Evolutionary conservation across 2,329 filamentous ascomycete genomes (phyloP), one percentile per base, ranked within the genome.

Genomic region (Fusarium sp.): DNA sequence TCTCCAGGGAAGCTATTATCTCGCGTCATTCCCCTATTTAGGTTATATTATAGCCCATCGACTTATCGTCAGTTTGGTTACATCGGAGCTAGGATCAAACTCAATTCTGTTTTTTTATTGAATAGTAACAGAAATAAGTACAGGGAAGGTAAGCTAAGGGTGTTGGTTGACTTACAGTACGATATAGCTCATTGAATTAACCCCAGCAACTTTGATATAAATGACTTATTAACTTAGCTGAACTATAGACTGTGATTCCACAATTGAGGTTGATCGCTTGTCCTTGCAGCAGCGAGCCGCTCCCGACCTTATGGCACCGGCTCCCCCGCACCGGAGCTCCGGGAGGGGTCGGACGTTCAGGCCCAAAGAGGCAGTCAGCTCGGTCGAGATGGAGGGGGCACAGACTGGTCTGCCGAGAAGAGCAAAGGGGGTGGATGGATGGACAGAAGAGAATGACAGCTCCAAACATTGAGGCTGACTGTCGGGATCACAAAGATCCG

Each of bases 321-420:
- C 27, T 39, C 42, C 68, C 35, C 49, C 58, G 50, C 27, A 68
- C 49, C 58, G 70, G 70, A 65, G 64, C 46, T 57, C 65, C 49
- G 65, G 53, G 54, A 41, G 45, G 53, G 53, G 35, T 57, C 69
- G 54, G 70, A 72, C 49, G 56, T 56, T 36, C 29, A 61, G 41
- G 29, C 69, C 59, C 33, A 69, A 72, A 72, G 64, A 38, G 54
- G 69, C 33, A 72, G 72, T 65, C 33, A 35, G 36, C 39, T 52
- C 41, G 63, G 49, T 25, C 46, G 42, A 39, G 36, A 59, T 38
- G 58, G 55, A 44, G 64, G 27, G 55, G 52, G 41, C 60, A 54
- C 64, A 67, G 49, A 56, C 56, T 58, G 15, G 38, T 55, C 53
- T 39, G 20, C 44, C 27, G 25, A 39, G 39, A 35, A 45, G 15